Conservation (phyloP, 2,329 filamentous ascomycete species). For the Pochonia chlamydosporia region DNA sequence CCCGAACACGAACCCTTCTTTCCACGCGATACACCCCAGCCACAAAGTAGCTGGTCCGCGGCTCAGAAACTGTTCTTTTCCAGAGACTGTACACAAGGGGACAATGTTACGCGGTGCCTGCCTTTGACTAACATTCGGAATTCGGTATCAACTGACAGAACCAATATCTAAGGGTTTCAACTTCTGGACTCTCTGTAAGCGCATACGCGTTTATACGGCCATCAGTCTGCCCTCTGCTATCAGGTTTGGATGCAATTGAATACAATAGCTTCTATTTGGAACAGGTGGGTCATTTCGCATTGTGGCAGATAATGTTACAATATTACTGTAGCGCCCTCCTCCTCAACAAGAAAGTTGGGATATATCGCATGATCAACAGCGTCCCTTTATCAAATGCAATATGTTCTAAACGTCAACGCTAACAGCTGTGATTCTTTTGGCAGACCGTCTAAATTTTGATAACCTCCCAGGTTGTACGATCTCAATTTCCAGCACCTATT, state of each 20-base stretch:
- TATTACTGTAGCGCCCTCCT: too few species aligned
- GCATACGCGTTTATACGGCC: too few species aligned
- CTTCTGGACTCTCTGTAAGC: neutral
- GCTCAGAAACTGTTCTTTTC: neutral
- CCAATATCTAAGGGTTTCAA: neutral
- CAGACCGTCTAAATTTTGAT: too few species aligned
- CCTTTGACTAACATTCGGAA: neutral
- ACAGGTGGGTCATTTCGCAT: neutral
- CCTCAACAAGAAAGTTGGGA: neutral
- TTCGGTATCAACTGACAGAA: neutral
- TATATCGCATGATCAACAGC: too few species aligned
- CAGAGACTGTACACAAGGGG: neutral
- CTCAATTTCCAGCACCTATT: too few species aligned
- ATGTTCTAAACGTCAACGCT: too few species aligned
- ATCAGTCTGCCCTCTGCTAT: too few species aligned
- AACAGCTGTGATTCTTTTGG: too few species aligned
- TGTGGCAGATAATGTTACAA: neutral
- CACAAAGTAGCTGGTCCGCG: conserved; percentile 1
- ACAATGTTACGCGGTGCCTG: conserved; percentile 3
- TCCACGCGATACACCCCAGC: conserved; percentile 5
- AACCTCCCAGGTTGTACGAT: too few species aligned
- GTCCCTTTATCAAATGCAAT: too few species aligned
- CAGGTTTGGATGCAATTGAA: too few species aligned
- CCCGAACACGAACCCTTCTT: conserved; percentile 7
- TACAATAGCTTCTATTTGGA: neutral